Evolutionary conservation across 345 rosid genomes (phyloP), one percentile per base, ranked within the genome.

Genomic region (Chamaenerion angustifolium): DNA sequence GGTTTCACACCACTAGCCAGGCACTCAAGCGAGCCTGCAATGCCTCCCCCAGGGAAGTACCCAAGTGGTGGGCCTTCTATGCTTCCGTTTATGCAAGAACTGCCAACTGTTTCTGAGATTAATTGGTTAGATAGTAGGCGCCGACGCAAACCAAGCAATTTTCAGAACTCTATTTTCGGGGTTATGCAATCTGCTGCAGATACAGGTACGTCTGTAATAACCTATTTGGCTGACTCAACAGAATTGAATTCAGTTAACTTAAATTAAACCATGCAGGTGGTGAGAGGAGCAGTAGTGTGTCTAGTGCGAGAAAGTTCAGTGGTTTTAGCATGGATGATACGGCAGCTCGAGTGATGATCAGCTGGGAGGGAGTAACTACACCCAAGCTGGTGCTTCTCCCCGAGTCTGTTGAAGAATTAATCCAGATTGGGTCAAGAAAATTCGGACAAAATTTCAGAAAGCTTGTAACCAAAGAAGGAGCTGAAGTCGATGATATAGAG

Each of bases 151-250:
- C 61, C 66, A 1, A 59, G 65, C 60, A 72, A 62, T 55, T 89
- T 65, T 54, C 64, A 58, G 17, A 85, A 89, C 58, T 82, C 97
- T 1, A 77, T 89, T 48, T 76, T 89, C 17, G 97, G 90, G 37
- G 45, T 89, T 25, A 69, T 89, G 63, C 54, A 50, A 19, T 75
- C 94, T 45, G 93, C 80, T 48, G 85, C 85, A 23, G 76, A 57
- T 56, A 45, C 76, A 1, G 85, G 87, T 80, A 49, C n/a, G n/a
- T n/a, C n/a, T n/a, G n/a, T n/a, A n/a, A n/a, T n/a, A n/a, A n/a
- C n/a, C n/a, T n/a, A n/a, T n/a, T n/a, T n/a, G n/a, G n/a, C n/a
- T n/a, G n/a, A n/a, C n/a, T n/a, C n/a, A n/a, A n/a, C n/a, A n/a
- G n/a, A n/a, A n/a, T n/a, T n/a, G n/a, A n/a, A n/a, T n/a, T n/a